These are phyloP conservation scores for Beauveria brongniartii DNA, from an alignment of 2,329 filamentous ascomycete genomes.

Conservation along the genomic window DNA sequence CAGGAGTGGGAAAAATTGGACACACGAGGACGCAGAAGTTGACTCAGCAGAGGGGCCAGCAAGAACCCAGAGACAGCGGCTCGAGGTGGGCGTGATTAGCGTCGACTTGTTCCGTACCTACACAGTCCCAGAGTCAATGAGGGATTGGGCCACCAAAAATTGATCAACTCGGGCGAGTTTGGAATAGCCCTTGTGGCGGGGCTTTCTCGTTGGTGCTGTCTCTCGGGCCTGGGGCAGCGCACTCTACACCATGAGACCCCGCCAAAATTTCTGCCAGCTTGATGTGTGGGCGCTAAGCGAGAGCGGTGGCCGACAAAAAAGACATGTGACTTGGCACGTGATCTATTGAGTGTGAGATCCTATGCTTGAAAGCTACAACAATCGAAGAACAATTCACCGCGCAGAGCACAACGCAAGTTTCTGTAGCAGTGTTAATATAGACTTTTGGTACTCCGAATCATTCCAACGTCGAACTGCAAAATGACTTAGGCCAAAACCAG, in stretches of 20 bases:
- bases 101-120: constrained; percentile 1
- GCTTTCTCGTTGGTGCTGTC: constrained; percentile 15
- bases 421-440: background rate
- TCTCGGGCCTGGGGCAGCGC: background rate
- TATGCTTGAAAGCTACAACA: background rate
- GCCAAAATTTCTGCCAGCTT: constrained; percentile 31
- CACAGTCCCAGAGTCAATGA: constrained; percentile 2
- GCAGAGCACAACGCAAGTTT: no score
- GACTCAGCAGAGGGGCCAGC: constrained; percentile 10
- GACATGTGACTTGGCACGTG: constrained; percentile 20
- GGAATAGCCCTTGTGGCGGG: constrained; percentile 33
- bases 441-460: constrained; percentile 7
- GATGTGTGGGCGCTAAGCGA: constrained; percentile 35
- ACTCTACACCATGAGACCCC: constrained; percentile 19
- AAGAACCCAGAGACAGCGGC: background rate
- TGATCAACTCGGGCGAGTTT: constrained; percentile 17
- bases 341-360: background rate
- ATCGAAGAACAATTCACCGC: background rate
- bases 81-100: constrained; percentile 5
- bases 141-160: constrained; percentile 20
- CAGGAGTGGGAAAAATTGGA: constrained; percentile 14
- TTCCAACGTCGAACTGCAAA: constrained; percentile 2
- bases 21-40: constrained; percentile 2
- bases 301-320: constrained; percentile 26
- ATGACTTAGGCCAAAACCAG: background rate